Evolutionary conservation across 306 rosid species (phyloP).

Genomic region (Alnus rubra): DNA sequence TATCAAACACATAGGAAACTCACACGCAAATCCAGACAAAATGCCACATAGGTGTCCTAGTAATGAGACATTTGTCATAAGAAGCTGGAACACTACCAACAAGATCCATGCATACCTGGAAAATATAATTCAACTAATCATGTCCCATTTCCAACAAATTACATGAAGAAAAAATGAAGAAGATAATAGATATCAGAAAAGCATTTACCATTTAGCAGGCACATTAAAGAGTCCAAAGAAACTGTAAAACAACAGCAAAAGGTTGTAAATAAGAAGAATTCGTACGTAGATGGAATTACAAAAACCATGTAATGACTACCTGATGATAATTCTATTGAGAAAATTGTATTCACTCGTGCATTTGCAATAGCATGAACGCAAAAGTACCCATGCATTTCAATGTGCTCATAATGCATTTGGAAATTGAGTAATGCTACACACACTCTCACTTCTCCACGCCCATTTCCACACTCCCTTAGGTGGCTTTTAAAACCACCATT

Average conservation of each 20-base stretch:
- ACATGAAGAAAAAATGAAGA: slow-evolving; percentile 2
- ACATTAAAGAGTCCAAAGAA: slow-evolving; percentile 92
- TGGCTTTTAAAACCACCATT: too few relatives aligned
- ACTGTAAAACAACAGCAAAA: slow-evolving; percentile 54
- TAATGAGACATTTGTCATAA: slow-evolving; percentile 86
- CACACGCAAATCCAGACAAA: slow-evolving; percentile 96
- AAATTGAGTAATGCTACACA: not conserved
- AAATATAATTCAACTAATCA: slow-evolving; percentile 21
- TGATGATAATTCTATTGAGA: not conserved
- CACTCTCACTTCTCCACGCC: too few relatives aligned
- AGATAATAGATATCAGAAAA: slow-evolving; percentile 15
- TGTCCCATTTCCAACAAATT: slow-evolving; percentile 23
- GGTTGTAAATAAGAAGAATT: slow-evolving; percentile 23
- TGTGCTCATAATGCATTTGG: not conserved
- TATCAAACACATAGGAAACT: slow-evolving; percentile 41
- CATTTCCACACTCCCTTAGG: too few relatives aligned
- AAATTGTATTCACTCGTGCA: not conserved
- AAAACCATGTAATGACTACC: slow-evolving; percentile 19
- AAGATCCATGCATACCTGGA: slow-evolving; percentile 90
- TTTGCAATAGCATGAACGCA: not conserved
- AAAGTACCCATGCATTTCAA: not conserved
- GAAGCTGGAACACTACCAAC: slow-evolving; percentile 94
- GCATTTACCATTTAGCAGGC: slow-evolving; percentile 85
- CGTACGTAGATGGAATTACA: not conserved
- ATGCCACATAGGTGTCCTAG: slow-evolving; percentile 99